Evolutionary conservation across 257 asterid species (phyloP).

Genomic region (Orobanche coerulescens): DNA sequence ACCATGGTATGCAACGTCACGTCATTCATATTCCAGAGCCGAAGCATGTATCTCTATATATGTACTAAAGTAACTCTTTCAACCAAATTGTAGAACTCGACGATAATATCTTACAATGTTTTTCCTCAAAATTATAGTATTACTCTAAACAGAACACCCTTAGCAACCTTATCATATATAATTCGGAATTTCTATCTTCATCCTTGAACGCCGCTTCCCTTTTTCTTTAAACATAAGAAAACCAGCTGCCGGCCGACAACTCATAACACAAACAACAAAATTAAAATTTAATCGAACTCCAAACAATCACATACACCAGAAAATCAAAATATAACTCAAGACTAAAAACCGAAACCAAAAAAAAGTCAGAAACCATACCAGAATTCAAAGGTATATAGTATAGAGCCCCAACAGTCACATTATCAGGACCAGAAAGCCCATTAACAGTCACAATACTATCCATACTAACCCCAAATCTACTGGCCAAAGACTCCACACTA

Average conservation of each 20-base stretch:
- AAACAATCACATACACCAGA: conserved; percentile 16
- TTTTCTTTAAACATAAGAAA: not conserved
- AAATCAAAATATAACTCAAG: conserved; percentile 11
- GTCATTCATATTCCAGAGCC: not conserved
- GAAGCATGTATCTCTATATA: not conserved
- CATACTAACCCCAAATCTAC: conserved; percentile 98
- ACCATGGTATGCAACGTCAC: conserved; percentile 8
- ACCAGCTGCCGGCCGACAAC: not conserved
- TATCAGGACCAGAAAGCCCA: conserved; percentile 75
- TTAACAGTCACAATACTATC: conserved; percentile 74
- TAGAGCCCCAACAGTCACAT: conserved; percentile 71
- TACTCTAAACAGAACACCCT: conserved; percentile 1
- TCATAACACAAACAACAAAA: not conserved
- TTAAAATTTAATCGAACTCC: conserved; percentile 1
- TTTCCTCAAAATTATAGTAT: not conserved
- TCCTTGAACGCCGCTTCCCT: not conserved
- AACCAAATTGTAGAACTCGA: conserved; percentile 9
- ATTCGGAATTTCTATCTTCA: not conserved
- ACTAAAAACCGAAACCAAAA: not conserved
- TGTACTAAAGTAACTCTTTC: not conserved
- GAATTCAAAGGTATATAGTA: conserved; percentile 77
- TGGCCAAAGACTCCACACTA: conserved; percentile 76
- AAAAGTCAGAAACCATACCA: conserved; percentile 36
- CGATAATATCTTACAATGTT: not conserved
- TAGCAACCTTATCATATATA: conserved; percentile 4